These are phyloP conservation scores for Phytomonas sp. DNA, from an alignment of 208 protist species.

Conservation along the genomic window DNA sequence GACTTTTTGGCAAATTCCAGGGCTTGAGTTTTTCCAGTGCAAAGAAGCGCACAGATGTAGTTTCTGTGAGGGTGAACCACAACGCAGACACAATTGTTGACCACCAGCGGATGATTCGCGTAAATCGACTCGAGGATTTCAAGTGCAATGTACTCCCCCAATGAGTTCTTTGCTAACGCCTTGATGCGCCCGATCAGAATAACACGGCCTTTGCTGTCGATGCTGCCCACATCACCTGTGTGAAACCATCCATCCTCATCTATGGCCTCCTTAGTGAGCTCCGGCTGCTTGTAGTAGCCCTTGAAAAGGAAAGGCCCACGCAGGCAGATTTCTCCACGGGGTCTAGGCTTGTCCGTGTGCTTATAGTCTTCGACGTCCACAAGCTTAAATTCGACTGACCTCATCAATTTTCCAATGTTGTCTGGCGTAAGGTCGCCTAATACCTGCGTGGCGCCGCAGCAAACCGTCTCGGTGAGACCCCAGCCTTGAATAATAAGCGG, in stretches of 20 bases:
- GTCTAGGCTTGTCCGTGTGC: constrained; percentile 57
- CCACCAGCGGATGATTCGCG: constrained; percentile 39
- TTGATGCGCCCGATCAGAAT: constrained; percentile 85
- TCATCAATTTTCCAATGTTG: constrained; percentile 56
- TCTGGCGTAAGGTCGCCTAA: constrained; percentile 35
- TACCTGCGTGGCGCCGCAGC: constrained; percentile 44
- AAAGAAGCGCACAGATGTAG: constrained; percentile 58
- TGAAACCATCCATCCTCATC: constrained; percentile 83
- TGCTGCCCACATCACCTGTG: constrained; percentile 78
- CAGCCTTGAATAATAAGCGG: constrained; percentile 64
- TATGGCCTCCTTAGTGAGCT: constrained; percentile 76
- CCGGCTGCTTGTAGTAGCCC: constrained; percentile 88
- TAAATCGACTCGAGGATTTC: constrained; percentile 81
- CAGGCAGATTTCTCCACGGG: constrained; percentile 76
- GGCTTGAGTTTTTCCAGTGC: constrained; percentile 39
- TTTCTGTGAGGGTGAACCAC: constrained; percentile 67
- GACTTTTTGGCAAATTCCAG: constrained; percentile 38
- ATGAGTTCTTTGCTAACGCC: constrained; percentile 87
- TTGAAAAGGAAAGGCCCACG: constrained; percentile 77
- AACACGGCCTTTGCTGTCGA: constrained; percentile 36
- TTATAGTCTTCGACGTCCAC: constrained; percentile 75
- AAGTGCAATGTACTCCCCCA: constrained; percentile 89
- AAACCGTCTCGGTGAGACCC: constrained; percentile 83
- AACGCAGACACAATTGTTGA: constrained; percentile 65
- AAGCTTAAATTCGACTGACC: constrained; percentile 79